Evolutionary conservation across 345 rosid species (phyloP), one percentile per base, ranked within the genome.

Genomic region (Camelina hispida): DNA sequence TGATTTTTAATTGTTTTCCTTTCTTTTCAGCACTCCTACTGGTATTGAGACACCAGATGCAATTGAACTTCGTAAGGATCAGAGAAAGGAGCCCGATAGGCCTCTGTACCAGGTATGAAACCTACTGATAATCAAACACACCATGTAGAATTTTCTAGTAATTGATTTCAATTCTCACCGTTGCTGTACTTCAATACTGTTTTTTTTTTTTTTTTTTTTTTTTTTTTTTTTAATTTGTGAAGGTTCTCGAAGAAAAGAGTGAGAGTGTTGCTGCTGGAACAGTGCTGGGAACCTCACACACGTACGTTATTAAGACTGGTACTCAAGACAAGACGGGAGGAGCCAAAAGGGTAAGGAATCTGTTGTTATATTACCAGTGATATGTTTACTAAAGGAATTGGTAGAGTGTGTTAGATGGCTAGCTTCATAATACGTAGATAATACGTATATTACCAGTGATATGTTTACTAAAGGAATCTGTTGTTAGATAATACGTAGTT

Each of bases 21-120:
- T 16, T 35, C 43, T 71, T 38, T 69, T 46, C 82, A 95, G 99
- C 82, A 92, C 99, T 34, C 99, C 98, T 13, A 95, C 99, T 81
- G 99, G 99, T 16, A 97, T 95, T 8, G 99, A 96, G 84, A 96
- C 99, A 55, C 99, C 98, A 4, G 98, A 96, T 81, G 99, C 93
- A n/a, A 95, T 95, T 44, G 99, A 96, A 62, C 98, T 96, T 50
- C 93, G 99, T 66, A 96, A 96, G 81, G 98, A 91, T 82, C 99
- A 96, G 82, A 88, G 97, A 78, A 96, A 96, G 88, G 99, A 96
- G 69, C 90, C 97, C 14, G 98, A 93, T 65, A 91, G 88, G 82
- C 85, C 98, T 80, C 90, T 91, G 57, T 90, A 93, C 74, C 95
- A 91, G 76, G 99, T 96, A 76, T 73, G 87, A 85, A 35, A 35